These are phyloP conservation scores for Seiridium unicorne DNA, from an alignment of 2,329 filamentous ascomycete genomes.

Conservation along the genomic window DNA sequence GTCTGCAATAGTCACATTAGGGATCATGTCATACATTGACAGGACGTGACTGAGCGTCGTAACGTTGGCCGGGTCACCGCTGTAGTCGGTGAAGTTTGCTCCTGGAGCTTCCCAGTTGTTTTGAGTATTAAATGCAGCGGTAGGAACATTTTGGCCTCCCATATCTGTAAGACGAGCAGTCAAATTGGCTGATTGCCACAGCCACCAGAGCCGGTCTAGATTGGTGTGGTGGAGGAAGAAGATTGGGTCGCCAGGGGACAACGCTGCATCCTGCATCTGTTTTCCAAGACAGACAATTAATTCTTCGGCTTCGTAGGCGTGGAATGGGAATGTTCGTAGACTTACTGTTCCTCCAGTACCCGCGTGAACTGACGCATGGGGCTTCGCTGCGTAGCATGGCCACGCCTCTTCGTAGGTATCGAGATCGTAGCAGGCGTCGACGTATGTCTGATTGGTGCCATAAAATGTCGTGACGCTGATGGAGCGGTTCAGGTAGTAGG, in stretches of 20 bases:
- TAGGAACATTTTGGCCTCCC: slow-evolving; percentile 16
- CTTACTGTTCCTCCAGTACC: slow-evolving; percentile 4
- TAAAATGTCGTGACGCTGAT: background rate
- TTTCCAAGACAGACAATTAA: background rate
- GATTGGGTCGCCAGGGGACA: slow-evolving; percentile 31
- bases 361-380: background rate
- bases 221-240: slow-evolving; percentile 29
- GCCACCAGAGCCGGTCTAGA: slow-evolving; percentile 27
- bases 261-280: slow-evolving; percentile 15
- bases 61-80: slow-evolving; percentile 8
- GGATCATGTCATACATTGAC: slow-evolving; percentile 9
- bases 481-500: background rate
- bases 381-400: background rate
- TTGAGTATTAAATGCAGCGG: background rate
- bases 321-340: background rate
- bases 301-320: background rate
- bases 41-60: background rate
- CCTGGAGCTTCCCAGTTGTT: slow-evolving; percentile 5
- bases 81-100: slow-evolving; percentile 13
- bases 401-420: slow-evolving; percentile 1
- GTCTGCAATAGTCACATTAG: slow-evolving; percentile 30
- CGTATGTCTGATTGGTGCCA: background rate
- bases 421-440: background rate
- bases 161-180: slow-evolving; percentile 21
- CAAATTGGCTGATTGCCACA: slow-evolving; percentile 23